phyloP scores from a whole-genome alignment of 1,284 basidiomycete species.

The Malassezia arunalokei region DNA sequence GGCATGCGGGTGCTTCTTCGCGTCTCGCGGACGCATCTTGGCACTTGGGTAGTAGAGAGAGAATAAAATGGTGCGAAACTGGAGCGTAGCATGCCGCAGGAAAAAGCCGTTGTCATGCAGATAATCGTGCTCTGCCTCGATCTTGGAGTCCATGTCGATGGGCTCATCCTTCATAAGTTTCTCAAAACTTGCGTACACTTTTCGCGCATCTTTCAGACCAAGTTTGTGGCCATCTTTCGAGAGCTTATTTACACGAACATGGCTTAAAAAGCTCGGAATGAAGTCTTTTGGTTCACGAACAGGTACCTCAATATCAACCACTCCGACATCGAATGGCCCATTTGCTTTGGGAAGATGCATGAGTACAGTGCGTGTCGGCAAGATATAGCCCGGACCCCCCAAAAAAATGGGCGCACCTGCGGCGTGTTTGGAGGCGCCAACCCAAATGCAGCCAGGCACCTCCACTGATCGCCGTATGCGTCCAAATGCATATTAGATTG shows the following conservation, averaged over 20 bases:
- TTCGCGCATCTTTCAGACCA: constrained; percentile 16
- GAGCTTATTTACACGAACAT: constrained; percentile 9
- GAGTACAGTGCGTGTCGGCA: background rate
- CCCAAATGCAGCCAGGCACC: too few relatives aligned
- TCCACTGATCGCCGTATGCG: background rate
- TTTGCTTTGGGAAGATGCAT: constrained; percentile 1
- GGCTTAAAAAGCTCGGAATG: constrained; percentile 14
- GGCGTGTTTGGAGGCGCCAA: too few relatives aligned
- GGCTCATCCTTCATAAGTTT: background rate
- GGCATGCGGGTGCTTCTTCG: constrained; percentile 16
- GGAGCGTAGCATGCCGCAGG: constrained; percentile 24
- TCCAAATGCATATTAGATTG: background rate
- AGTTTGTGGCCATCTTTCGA: constrained; percentile 17
- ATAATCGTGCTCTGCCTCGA: background rate
- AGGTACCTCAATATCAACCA: constrained; percentile 34
- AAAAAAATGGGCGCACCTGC: background rate
- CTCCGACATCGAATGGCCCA: constrained; percentile 29
- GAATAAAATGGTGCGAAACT: constrained; percentile 34
- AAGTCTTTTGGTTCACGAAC: constrained; percentile 27
- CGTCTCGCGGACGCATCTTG: constrained; percentile 8
- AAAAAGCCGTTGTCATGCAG: constrained; percentile 3
- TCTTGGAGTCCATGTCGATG: background rate
- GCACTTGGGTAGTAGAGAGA: constrained; percentile 30
- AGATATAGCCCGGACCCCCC: too few relatives aligned
- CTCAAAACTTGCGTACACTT: constrained; percentile 5